A percentile compares a stretch with the other conserved stretches of the same genome.
Conservation (phyloP, 1,284 basidiomycete species). For the Cystobasidium slooffiae region DNA sequence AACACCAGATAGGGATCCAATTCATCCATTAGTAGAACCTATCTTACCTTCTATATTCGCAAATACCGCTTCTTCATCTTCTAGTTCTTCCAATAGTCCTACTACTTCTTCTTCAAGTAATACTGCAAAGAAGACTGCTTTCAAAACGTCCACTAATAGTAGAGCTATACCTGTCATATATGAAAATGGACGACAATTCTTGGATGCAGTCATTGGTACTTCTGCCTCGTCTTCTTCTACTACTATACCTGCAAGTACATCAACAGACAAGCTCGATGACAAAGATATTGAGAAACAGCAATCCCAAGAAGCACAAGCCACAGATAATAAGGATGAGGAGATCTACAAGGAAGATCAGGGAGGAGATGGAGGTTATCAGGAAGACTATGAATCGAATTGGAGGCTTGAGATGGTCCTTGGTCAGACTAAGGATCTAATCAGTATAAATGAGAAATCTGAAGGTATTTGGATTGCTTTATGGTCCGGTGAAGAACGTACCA, state of each 20-base stretch:
- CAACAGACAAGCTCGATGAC: too few relatives aligned
- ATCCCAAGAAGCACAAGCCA: too few relatives aligned
- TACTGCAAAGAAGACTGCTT: too few relatives aligned
- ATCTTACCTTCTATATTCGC: slow-evolving; percentile 36
- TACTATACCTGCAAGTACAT: background rate
- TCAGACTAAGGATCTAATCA: slow-evolving; percentile 26
- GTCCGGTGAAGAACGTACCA: slow-evolving; percentile 23
- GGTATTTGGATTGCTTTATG: slow-evolving; percentile 40
- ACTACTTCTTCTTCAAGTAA: too few relatives aligned
- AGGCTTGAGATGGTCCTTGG: slow-evolving; percentile 43
- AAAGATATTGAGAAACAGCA: too few relatives aligned
- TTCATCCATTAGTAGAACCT: slow-evolving; percentile 28
- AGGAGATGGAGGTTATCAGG: background rate
- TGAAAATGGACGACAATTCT: slow-evolving; percentile 20
- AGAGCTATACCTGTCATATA: slow-evolving; percentile 4
- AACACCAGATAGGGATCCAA: slow-evolving; percentile 34
- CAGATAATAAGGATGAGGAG: background rate
- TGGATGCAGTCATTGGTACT: slow-evolving; percentile 7
- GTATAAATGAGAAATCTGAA: slow-evolving; percentile 15
- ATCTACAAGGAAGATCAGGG: background rate
- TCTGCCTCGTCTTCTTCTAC: background rate
- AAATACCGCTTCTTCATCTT: background rate
- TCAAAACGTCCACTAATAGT: background rate
- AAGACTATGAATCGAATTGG: slow-evolving; percentile 23
- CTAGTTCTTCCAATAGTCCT: slow-evolving; percentile 4